Base-by-base conservation (phyloP, 768 basidiomycete genomes). In the Austroboletus eburneus region DNA sequence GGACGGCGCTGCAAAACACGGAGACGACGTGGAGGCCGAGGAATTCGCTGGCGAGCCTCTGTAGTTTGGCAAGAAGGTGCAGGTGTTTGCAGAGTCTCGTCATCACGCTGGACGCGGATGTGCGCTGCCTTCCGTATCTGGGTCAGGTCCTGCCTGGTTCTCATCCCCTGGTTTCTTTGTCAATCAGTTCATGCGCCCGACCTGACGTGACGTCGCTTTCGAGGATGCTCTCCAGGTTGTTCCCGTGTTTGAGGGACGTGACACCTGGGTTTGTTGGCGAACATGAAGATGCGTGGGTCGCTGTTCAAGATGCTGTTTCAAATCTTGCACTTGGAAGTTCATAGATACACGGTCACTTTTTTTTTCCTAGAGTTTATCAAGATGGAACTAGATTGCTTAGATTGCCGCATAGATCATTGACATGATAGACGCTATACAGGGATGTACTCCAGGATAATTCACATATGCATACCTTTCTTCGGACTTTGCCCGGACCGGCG, bases 191-290 rank as follows among this genome's bases (percentile, higher is more conserved):
- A 25, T 55, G 62, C 25, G 58, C 58, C 3, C 53, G 57, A 18
- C 59, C 68, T 10, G 55, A 73, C 39, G 51, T 61, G 21, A 9
- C 50, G 0, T 44, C 48, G 29, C 37, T 70, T 37, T 69, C 68
- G 8, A 46, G 33, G 1, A 59, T 62, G 43, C 61, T 77, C 13
- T 57, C 59, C 16, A 48, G 43, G 16, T 39, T 73, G n/a, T 77
- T 78, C 39, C 73, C 76, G 17, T 64, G 53, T 9, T 51, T 78
- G 43, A 30, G 42, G 36, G 54, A 64, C 20, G 53, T 75, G 13
- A 69, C 69, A 10, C 69, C 71, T 7, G 66, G 57, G 5, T 52
- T 66, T 46, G 59, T 54, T 4, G 48, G 55, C 21, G 65, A 63
- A 34, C 52, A 68, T 22, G 65, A 60, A 39, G 61, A 65, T 39